Evolutionary conservation across 108 stramenopile genomes (phyloP), one percentile per base, ranked within the genome.

Genomic region (Cyclotella cryptica): DNA sequence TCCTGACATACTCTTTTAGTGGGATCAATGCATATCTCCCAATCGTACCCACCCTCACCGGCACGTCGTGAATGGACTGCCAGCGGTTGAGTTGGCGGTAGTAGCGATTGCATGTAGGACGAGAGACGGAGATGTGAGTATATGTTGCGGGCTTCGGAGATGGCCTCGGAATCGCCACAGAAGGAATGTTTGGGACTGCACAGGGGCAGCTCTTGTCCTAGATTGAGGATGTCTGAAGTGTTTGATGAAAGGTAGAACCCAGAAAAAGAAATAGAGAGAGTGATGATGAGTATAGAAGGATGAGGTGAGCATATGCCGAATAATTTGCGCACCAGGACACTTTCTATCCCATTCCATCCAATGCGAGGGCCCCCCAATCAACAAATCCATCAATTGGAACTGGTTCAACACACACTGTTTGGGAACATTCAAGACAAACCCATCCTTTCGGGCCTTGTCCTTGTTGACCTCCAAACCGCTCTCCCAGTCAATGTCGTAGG

Each of bases 401-500:
- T 72, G 66, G n/a, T 39, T 54, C 59, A 80, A 53, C 17, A 80
- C 72, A 68, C 79, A 80, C 22, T 68, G 58, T 15, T 61, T 59
- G 4, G 71, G 42, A 30, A 61, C 29, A 61, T 15, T 6, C 35
- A 35, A 35, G 6, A 35, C 6, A 6, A 35, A 35, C 35, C 60
- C 14, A 35, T 39, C 60, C 35, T 61, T 61, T 9, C 35, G 30
- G 12, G 55, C 55, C 24, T 26, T 57, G 12, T 57, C 55, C 1
- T 24, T 24, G 24, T 35, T 35, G 35, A 35, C 35, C 4, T 57
- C 60, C 29, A 61, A 39, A 1, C 72, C 79, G 28, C 43, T 64
- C 46, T 35, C 52, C 79, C 79, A 80, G 69, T 80, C 79, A 47
- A 80, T 80, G 28, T 73, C 69, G 24, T 80, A 80, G 13, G 45